Percentiles rank a stretch among this genome's conserved stretches.
phyloP scores from a whole-genome alignment of 164 flowering plant genomes.

The Santalum album region DNA sequence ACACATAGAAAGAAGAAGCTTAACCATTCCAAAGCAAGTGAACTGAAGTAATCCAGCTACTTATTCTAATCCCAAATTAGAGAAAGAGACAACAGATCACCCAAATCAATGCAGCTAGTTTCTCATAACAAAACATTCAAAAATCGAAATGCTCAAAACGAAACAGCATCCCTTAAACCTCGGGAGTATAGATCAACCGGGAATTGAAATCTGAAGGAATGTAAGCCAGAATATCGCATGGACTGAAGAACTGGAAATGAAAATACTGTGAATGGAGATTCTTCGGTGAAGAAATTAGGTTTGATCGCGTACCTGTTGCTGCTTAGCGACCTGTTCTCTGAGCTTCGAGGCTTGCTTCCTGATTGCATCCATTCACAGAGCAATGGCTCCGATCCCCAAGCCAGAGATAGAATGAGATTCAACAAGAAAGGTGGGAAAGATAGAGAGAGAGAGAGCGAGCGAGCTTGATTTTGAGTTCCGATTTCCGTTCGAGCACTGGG shows the following conservation, averaged over 20 bases:
- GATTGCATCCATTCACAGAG: conserved; percentile 4
- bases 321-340: conserved; percentile 8
- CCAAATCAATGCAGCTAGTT: too few species aligned
- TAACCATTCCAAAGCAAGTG: too few species aligned
- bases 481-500: too few species aligned
- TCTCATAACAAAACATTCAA: too few species aligned
- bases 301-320: conserved; percentile 7
- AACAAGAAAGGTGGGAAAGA: not conserved
- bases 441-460: not conserved
- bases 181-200: not conserved
- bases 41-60: too few species aligned
- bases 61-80: too few species aligned
- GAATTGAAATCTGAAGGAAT: not conserved
- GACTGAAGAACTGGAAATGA: not conserved
- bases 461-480: not conserved
- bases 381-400: not conserved
- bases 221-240: not conserved
- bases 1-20: too few species aligned
- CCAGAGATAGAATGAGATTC: not conserved
- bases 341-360: conserved; percentile 8
- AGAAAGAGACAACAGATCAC: too few species aligned
- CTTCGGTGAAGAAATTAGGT: too few species aligned
- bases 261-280: not conserved
- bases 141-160: too few species aligned
- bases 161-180: too few species aligned